Evolutionary conservation across 2,329 filamentous ascomycete species (phyloP).

Genomic region (Neocatenulostroma microsporum): DNA sequence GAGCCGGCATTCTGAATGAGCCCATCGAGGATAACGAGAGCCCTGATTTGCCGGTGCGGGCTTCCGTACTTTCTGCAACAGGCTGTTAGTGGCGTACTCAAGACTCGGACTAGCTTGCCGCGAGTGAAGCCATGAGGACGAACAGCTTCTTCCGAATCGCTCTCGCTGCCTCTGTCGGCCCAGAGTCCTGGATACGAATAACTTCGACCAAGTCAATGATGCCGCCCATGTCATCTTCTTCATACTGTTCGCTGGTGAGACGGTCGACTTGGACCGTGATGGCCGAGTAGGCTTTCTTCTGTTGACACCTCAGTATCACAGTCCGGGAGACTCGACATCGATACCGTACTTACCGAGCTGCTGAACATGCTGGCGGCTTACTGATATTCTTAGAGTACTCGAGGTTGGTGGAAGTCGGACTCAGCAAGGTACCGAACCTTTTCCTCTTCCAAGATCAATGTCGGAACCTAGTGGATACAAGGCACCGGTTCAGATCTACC

Average conservation of each 20-base stretch:
- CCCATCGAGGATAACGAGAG: slow-evolving; percentile 81
- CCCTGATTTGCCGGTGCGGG: slow-evolving; percentile 82
- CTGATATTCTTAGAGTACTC: too few relatives aligned
- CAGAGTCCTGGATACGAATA: slow-evolving; percentile 78
- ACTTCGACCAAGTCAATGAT: slow-evolving; percentile 93
- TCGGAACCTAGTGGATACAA: too few relatives aligned
- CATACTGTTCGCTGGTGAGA: slow-evolving; percentile 79
- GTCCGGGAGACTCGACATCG: too few relatives aligned
- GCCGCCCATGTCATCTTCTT: slow-evolving; percentile 84
- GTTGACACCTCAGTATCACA: too few relatives aligned
- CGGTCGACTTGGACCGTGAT: slow-evolving; percentile 88
- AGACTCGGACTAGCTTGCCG: neutral
- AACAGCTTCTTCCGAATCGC: slow-evolving; percentile 91
- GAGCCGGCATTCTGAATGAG: slow-evolving; percentile 90
- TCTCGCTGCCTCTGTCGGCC: slow-evolving; percentile 80
- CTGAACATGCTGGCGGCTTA: too few relatives aligned
- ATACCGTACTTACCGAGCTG: too few relatives aligned
- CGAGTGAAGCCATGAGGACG: slow-evolving; percentile 24
- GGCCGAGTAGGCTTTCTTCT: slow-evolving; percentile 81
- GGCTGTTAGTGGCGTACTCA: slow-evolving; percentile 3
- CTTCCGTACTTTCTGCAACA: slow-evolving; percentile 74
- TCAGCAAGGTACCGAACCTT: too few relatives aligned
- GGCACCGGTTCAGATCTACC: too few relatives aligned
- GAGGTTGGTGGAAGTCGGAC: too few relatives aligned
- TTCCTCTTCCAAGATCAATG: too few relatives aligned